Evolutionary conservation across 768 basidiomycete genomes (phyloP).

Genomic region (Paxillus involutus): DNA sequence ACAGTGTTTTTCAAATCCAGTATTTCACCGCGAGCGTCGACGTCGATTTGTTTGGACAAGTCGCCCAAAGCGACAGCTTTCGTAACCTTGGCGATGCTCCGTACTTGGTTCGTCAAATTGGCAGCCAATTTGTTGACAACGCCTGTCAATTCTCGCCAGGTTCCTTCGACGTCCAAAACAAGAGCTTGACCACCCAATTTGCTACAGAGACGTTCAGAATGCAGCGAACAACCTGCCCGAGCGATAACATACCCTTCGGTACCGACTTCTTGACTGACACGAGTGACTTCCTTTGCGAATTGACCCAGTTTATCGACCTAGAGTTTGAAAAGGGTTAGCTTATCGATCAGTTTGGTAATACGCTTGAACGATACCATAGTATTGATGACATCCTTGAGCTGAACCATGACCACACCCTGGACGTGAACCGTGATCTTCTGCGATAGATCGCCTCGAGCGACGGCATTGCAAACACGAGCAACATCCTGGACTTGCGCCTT

Average conservation of each 20-base stretch:
- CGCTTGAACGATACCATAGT: conserved; percentile 45
- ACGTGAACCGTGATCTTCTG: conserved; percentile 81
- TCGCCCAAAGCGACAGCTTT: conserved; percentile 87
- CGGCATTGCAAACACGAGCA: conserved; percentile 78
- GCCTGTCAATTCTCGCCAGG: conserved; percentile 83
- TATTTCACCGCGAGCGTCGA: conserved; percentile 90
- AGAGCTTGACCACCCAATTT: conserved; percentile 86
- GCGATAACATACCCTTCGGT: conserved; percentile 58
- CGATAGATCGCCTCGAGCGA: conserved; percentile 71
- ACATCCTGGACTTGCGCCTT: conserved; percentile 86
- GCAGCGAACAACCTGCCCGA: conserved; percentile 33
- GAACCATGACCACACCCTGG: conserved; percentile 77
- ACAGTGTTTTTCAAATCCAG: conserved; percentile 70
- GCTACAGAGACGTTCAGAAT: conserved; percentile 34
- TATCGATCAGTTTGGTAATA: conserved; percentile 1
- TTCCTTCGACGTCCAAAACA: conserved; percentile 86
- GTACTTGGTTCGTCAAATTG: conserved; percentile 65
- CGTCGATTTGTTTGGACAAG: conserved; percentile 86
- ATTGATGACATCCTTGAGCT: conserved; percentile 78
- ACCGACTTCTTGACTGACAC: conserved; percentile 82
- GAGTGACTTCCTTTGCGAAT: conserved; percentile 90
- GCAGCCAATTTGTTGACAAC: conserved; percentile 82
- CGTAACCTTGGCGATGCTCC: conserved; percentile 60
- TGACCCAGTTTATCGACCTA: conserved; percentile 74
- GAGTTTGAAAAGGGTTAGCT: conserved; percentile 9